phyloP scores from a whole-genome alignment of 2,329 filamentous ascomycete genomes.

The Fusarium sp. region DNA sequence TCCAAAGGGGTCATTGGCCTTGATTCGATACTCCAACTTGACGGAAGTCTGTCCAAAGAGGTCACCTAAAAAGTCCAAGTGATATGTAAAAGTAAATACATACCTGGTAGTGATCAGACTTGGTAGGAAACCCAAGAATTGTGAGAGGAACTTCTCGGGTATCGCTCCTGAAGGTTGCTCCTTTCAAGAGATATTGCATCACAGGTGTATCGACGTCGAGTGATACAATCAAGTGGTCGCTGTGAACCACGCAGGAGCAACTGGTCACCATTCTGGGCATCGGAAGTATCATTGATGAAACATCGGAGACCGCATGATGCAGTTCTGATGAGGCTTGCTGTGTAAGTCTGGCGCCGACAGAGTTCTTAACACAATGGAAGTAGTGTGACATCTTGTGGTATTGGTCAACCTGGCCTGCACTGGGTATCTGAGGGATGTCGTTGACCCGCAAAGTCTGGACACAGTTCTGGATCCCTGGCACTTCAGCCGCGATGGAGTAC shows the following conservation, averaged over 20 bases:
- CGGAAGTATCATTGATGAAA: background rate
- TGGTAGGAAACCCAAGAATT: background rate
- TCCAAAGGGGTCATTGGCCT: accelerated
- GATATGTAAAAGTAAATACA: accelerated
- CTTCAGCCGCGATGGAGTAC: background rate
- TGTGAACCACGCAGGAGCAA: background rate
- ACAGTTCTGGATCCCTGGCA: background rate
- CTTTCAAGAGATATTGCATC: background rate
- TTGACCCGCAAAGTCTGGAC: background rate
- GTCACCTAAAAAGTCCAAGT: accelerated
- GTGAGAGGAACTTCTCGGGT: background rate
- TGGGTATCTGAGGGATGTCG: background rate
- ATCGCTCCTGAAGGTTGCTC: background rate
- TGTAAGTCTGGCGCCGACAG: accelerated
- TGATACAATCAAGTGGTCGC: background rate
- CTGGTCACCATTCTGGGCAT: background rate
- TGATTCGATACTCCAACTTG: background rate
- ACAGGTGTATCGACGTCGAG: background rate
- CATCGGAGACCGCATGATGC: accelerated
- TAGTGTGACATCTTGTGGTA: slow-evolving; percentile 4
- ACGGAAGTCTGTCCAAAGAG: background rate
- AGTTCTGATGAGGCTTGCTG: background rate
- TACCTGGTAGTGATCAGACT: background rate
- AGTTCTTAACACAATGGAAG: background rate
- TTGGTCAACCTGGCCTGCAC: background rate